A percentile compares a stretch with the other conserved stretches of the same genome.
Evolutionary conservation across 169 alveolate species (phyloP).

Genomic region (Babesia ovata): DNA sequence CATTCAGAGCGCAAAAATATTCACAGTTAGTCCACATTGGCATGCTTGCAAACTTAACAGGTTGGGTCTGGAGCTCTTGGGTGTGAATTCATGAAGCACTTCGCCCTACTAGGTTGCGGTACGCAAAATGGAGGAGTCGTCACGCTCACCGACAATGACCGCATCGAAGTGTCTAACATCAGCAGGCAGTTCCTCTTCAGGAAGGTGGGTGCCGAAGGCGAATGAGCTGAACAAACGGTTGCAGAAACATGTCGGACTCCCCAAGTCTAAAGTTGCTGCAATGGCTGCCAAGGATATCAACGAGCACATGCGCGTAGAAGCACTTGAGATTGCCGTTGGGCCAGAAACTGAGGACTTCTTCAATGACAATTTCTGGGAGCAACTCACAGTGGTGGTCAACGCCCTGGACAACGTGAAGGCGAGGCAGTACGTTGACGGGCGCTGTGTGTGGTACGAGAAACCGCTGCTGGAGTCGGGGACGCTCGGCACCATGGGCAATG

Average conservation of each 20-base stretch:
- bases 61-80: slow-evolving; percentile 99
- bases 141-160: slow-evolving; percentile 96
- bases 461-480: slow-evolving; percentile 99
- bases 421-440: slow-evolving; percentile 94
- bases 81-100: slow-evolving; percentile 95
- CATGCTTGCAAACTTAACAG: slow-evolving; percentile 56
- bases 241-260: slow-evolving; percentile 74
- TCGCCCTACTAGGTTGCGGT: slow-evolving; percentile 96
- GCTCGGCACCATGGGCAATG: slow-evolving; percentile 96
- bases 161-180: slow-evolving; percentile 95
- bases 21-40: slow-evolving; percentile 21
- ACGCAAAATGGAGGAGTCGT: slow-evolving; percentile 81
- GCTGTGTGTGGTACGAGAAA: slow-evolving; percentile 96
- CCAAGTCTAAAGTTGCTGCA: slow-evolving; percentile 81
- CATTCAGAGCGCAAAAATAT: slow-evolving; percentile 60
- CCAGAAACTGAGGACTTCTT: slow-evolving; percentile 94
- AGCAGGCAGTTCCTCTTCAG: slow-evolving; percentile 97
- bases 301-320: slow-evolving; percentile 79
- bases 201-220: slow-evolving; percentile 66
- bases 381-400: slow-evolving; percentile 91
- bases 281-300: slow-evolving; percentile 88
- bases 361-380: slow-evolving; percentile 97
- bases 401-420: slow-evolving; percentile 97
- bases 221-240: slow-evolving; percentile 65
- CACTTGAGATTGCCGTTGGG: slow-evolving; percentile 89